Base-by-base conservation (phyloP, 495 filamentous ascomycete species). In the Rhypophila decipiens region DNA sequence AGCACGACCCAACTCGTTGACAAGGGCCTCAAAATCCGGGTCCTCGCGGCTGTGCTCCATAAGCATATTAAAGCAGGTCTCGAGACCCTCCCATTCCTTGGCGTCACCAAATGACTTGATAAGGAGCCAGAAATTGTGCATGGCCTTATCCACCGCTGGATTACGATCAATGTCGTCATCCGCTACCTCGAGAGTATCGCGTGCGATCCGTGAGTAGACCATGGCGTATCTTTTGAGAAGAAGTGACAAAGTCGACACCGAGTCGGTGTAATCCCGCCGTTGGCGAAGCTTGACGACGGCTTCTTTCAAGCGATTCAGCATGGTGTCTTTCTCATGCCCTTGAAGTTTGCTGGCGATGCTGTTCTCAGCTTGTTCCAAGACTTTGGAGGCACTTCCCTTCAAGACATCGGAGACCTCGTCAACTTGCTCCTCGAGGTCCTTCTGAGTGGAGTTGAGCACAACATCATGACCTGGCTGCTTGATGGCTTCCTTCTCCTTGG, bases 241-340 rank as follows among this genome's bases (percentile, higher is more conserved):
- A 3, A 85, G 66, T 3, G 80, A 76, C 34, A 97, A 57, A 0
- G 85, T 90, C 2, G 85, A 84, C 3, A 95, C 87, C 0, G 88
- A 94, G 45, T 95, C 83, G 0, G 82, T 80, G 59, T 96, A 96
- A 56, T 95, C 87, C 20, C 75, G 76, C 13, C 86, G 79, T 54
- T 86, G 72, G 21, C 88, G 73, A 15, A 97, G 75, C 42, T 82
- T 87, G 20, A 78, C 24, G n/a, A 97, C 82, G 0, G 83, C 78
- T 51, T 83, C 72, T 64, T 90, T 90, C 50, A 96, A 68, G 3
- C 89, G 79, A 46, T 83, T 72, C 0, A 91, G 47, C 52, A 97
- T 63, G 0, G 86, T 82, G 29, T 89, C 78, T 49, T 77, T 81
- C 53, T 93, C 83, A 11, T 79, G 76, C 5, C 85, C 83, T 0